Percentiles rank a stretch among this genome's conserved stretches.
Conservation (phyloP, 1,139 yeast species). For the Taphrina confusa region DNA sequence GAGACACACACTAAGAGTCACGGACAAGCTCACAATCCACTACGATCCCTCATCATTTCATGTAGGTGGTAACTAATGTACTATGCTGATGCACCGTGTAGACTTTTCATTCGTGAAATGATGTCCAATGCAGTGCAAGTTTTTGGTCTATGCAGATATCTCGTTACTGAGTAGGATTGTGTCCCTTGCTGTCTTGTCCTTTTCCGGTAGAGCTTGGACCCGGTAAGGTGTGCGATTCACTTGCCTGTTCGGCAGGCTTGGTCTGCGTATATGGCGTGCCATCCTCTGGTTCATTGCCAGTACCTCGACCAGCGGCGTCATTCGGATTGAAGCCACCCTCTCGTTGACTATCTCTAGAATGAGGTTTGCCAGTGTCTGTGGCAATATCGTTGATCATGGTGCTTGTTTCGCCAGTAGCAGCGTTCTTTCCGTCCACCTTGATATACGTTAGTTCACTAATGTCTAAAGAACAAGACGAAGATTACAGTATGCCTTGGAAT, state of each 20-base stretch:
- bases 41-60: no score
- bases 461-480: no score
- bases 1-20: no score
- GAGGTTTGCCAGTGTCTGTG: conserved; percentile 8
- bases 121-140: no score
- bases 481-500: conserved; percentile 20
- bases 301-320: conserved; percentile 10
- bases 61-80: no score
- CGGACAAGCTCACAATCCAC: no score
- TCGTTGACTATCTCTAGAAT: conserved; percentile 2
- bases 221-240: conserved; percentile 10
- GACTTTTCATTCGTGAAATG: no score
- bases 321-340: conserved; percentile 21
- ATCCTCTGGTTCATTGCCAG: conserved; percentile 1
- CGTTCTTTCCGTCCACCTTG: conserved; percentile 20
- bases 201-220: conserved; percentile 11
- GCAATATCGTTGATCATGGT: conserved; percentile 21
- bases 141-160: no score
- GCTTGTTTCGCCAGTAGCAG: conserved; percentile 18
- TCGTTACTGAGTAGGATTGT: conserved; percentile 21
- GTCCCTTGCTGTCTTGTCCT: conserved; percentile 14
- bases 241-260: conserved; percentile 9
- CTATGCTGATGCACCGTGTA: no score
- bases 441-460: neutral
- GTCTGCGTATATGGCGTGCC: conserved; percentile 17